Evolutionary conservation across 2,329 filamentous ascomycete species (phyloP).

Genomic region (Myriosclerotinia curreyana): DNA sequence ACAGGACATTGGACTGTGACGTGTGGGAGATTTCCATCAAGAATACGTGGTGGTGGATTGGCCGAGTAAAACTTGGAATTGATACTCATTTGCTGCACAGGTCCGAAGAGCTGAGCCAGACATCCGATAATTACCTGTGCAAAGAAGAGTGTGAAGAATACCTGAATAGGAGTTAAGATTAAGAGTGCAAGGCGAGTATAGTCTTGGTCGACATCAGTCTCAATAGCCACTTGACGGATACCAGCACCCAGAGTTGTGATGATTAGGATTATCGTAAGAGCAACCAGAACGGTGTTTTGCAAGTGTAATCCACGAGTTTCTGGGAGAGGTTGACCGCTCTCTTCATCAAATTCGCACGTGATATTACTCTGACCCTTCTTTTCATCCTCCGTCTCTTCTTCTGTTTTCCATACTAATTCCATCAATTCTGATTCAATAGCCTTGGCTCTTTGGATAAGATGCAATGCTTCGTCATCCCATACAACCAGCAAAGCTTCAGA

Average conservation of each 20-base stretch:
- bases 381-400: conserved; percentile 52
- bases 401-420: conserved; percentile 70
- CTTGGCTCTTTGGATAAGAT: conserved; percentile 66
- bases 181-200: conserved; percentile 64
- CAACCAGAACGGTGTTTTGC: conserved; percentile 66
- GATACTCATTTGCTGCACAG: conserved; percentile 65
- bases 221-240: conserved; percentile 65
- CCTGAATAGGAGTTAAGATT: conserved; percentile 64
- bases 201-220: conserved; percentile 61
- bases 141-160: conserved; percentile 82
- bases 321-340: conserved; percentile 64
- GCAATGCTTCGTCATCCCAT: conserved; percentile 77
- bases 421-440: conserved; percentile 74
- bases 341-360: conserved; percentile 64
- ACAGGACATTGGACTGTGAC: conserved; percentile 84
- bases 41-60: conserved; percentile 60
- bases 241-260: conserved; percentile 66
- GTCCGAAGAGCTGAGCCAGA: conserved; percentile 71
- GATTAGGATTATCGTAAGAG: conserved; percentile 63
- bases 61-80: conserved; percentile 86
- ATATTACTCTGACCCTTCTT: conserved; percentile 48
- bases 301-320: conserved; percentile 66
- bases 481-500: conserved; percentile 69
- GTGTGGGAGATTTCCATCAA: conserved; percentile 59
- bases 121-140: conserved; percentile 74